phyloP scores from a whole-genome alignment of 1,284 basidiomycete genomes.

The Leccinum angustisporum region DNA sequence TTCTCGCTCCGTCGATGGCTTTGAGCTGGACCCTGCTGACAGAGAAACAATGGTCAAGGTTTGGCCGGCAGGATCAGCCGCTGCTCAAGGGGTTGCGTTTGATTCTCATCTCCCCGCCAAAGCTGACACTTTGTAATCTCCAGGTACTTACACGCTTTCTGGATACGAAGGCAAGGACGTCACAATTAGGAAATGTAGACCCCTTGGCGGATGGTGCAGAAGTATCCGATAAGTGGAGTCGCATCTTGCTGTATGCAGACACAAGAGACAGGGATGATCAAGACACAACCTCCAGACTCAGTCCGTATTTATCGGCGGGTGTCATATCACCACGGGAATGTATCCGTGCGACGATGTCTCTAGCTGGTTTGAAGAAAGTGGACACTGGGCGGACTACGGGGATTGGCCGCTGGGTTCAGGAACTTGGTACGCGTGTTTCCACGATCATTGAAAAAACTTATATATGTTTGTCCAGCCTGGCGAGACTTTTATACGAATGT shows the following conservation, averaged over 20 bases:
- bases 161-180: constrained; percentile 59
- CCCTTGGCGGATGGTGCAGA: constrained; percentile 59
- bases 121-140: constrained; percentile 1
- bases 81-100: constrained; percentile 57
- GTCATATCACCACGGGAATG: constrained; percentile 80
- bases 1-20: constrained; percentile 62
- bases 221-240: constrained; percentile 52
- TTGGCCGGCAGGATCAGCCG: constrained; percentile 79
- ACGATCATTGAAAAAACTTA: neutral
- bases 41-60: constrained; percentile 59
- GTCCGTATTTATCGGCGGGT: constrained; percentile 84
- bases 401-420: constrained; percentile 83
- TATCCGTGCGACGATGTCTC: constrained; percentile 63
- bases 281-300: constrained; percentile 80
- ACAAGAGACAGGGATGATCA: constrained; percentile 70
- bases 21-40: constrained; percentile 61
- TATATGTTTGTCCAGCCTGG: constrained; percentile 50
- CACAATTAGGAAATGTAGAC: constrained; percentile 60
- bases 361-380: constrained; percentile 53
- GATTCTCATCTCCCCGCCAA: neutral
- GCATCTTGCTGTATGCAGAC: constrained; percentile 66
- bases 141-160: constrained; percentile 80
- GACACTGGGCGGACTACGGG: constrained; percentile 66
- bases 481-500: constrained; percentile 86
- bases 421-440: constrained; percentile 47